These are phyloP conservation scores for Annulohypoxylon truncatum DNA, from an alignment of 2,329 filamentous ascomycete genomes.

Conservation along the genomic window DNA sequence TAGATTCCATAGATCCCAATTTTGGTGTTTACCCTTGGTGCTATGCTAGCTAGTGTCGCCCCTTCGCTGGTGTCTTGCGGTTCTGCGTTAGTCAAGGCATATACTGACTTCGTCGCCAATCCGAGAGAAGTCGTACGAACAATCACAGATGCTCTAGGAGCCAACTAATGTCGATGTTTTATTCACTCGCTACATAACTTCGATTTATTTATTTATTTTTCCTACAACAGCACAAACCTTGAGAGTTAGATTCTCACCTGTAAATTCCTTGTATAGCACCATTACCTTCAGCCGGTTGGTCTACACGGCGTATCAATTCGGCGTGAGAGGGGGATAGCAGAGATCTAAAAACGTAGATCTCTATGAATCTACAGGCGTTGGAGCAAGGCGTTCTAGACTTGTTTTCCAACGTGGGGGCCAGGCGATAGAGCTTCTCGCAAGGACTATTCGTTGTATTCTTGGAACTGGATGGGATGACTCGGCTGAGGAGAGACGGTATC, in stretches of 20 bases:
- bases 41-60: constrained; percentile 52
- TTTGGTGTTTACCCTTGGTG: constrained; percentile 51
- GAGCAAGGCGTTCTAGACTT: constrained; percentile 18
- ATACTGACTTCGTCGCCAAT: constrained; percentile 34
- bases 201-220: constrained; percentile 4
- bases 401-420: constrained; percentile 1
- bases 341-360: not conserved
- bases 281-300: constrained; percentile 20
- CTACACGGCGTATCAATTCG: constrained; percentile 2
- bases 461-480: not conserved
- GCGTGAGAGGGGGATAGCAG: not conserved
- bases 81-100: constrained; percentile 28
- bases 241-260: constrained; percentile 2
- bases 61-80: constrained; percentile 42
- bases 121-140: constrained; percentile 35
- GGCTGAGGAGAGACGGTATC: constrained; percentile 8
- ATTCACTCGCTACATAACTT: not conserved
- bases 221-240: not conserved
- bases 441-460: not conserved
- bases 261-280: constrained; percentile 25
- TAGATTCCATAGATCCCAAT: constrained; percentile 51
- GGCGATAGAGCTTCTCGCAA: not conserved
- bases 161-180: constrained; percentile 10
- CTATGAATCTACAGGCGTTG: not conserved
- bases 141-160: constrained; percentile 6